Evolutionary conservation across 2,329 filamentous ascomycete genomes (phyloP), one percentile per base, ranked within the genome.

Genomic region (Aspergillus ustus): DNA sequence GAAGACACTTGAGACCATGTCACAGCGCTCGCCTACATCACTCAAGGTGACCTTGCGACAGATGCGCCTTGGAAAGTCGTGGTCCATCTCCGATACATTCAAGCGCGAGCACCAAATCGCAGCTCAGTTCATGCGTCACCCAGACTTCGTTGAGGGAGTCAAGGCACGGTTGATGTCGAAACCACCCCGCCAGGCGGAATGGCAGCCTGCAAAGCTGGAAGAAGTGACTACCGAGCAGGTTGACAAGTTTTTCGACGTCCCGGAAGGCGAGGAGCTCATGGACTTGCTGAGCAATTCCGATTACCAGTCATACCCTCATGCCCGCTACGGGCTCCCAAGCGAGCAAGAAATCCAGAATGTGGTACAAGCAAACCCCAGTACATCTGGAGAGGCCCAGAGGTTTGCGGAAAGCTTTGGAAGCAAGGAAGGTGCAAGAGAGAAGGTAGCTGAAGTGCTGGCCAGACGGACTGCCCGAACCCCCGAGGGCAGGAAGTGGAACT

Each of bases 131-230:
- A 98, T 99, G 94, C 84, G 84, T 60, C 90, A 95, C 75, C 90
- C 87, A 4, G 95, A 99, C 78, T 99, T 99, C 73, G 88, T 88
- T 48, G 92, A 96, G 79, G 95, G 95, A 57, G 94, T 99, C n/a
- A 87, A 87, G 55, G 89, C 92, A 25, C 85, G 90, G 52, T 84
- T 99, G 45, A 85, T 95, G 69, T 84, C 87, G 72, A 92, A 92
- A 79, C 84, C 84, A 49, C 80, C 85, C 55, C 81, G 81, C 66
- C 82, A 82, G 22, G 91, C 93, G 1, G 81, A 84, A 63, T 99
- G 95, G 95, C 77, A 89, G 66, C 93, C 93, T 4, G 83, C 85
- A 48, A 87, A 84, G 7, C 83, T 98, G 2, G 83, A 87, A n/a
- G 88, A 90, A 43, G 86, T 96, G 57, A 76, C 77, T 2, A 72